Evolutionary conservation across 2,329 filamentous ascomycete species (phyloP).

Genomic region (Pseudogymnoascus sp.): DNA sequence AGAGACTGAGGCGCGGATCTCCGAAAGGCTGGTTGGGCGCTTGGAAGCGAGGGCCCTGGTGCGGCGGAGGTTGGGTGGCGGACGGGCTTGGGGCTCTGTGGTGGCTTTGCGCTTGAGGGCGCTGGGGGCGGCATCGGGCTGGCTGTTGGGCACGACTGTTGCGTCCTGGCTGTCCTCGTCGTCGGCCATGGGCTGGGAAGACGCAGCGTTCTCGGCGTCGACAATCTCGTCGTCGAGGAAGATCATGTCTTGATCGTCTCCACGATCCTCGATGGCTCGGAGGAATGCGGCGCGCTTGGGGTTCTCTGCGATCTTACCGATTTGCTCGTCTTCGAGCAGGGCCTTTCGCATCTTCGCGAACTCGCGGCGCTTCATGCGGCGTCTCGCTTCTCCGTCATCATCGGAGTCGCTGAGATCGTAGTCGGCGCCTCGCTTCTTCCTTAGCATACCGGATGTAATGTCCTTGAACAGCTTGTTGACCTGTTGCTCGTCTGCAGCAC

Average conservation of each 20-base stretch:
- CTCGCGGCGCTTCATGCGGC: conserved; percentile 75
- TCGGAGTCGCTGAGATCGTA: conserved; percentile 86
- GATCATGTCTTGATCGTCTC: conserved; percentile 63
- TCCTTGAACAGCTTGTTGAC: conserved; percentile 90
- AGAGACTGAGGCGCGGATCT: conserved; percentile 77
- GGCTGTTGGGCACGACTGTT: conserved; percentile 39
- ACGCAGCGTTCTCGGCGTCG: conserved; percentile 30
- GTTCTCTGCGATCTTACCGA: conserved; percentile 83
- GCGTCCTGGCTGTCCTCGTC: conserved; percentile 27
- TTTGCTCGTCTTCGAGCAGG: conserved; percentile 77
- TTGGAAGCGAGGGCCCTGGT: conserved; percentile 45
- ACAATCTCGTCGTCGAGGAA: conserved; percentile 51
- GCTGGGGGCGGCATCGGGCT: conserved; percentile 32
- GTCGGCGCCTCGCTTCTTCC: conserved; percentile 72
- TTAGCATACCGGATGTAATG: conserved; percentile 79
- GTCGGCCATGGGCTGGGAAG: conserved; percentile 29
- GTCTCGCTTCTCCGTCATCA: conserved; percentile 69
- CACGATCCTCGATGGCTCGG: conserved; percentile 75
- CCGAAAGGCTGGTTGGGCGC: conserved; percentile 66
- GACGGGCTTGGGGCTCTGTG: conserved; percentile 40
- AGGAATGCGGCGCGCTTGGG: conserved; percentile 87
- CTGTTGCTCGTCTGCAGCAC: conserved; percentile 73
- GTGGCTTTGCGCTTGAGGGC: conserved; percentile 35
- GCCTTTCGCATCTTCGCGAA: conserved; percentile 89
- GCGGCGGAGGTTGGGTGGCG: conserved; percentile 53